A percentile compares a stretch with the other conserved stretches of the same genome.
phyloP scores from a whole-genome alignment of 2,329 filamentous ascomycete species.

The Claviceps capensis region DNA sequence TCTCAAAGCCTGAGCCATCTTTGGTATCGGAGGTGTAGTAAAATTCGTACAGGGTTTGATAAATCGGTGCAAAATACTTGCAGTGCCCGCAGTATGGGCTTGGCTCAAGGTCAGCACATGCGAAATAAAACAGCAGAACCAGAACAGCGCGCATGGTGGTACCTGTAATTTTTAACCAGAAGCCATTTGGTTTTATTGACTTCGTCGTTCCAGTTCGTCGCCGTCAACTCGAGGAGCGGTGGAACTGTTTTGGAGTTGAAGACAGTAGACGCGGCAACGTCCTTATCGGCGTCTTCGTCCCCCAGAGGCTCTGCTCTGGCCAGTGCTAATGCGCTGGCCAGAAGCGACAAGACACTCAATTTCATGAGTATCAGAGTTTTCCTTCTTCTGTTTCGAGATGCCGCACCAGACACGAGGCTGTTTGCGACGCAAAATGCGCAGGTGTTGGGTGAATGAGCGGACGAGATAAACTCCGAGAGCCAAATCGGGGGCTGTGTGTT shows the following conservation, averaged over 20 bases:
- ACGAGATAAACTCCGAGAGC: not conserved
- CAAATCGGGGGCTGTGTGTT: not conserved
- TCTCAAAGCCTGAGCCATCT: slow-evolving; percentile 49
- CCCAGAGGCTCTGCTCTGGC: slow-evolving; percentile 16
- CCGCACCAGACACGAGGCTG: not conserved
- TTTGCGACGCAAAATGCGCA: not conserved
- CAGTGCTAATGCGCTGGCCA: slow-evolving; percentile 28
- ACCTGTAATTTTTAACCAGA: slow-evolving; percentile 57
- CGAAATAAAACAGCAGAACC: slow-evolving; percentile 7
- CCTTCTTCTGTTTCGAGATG: slow-evolving; percentile 1
- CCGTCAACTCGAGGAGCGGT: slow-evolving; percentile 46
- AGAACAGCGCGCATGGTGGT: slow-evolving; percentile 5
- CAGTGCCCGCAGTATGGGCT: slow-evolving; percentile 60
- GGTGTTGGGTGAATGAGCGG: too few relatives aligned
- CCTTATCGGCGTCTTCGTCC: slow-evolving; percentile 22
- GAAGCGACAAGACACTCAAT: slow-evolving; percentile 27
- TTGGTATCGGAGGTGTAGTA: slow-evolving; percentile 77
- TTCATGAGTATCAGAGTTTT: slow-evolving; percentile 16
- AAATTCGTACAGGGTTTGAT: slow-evolving; percentile 88
- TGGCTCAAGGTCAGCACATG: slow-evolving; percentile 10
- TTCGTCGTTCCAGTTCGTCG: slow-evolving; percentile 42
- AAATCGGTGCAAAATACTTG: slow-evolving; percentile 64
- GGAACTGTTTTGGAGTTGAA: slow-evolving; percentile 58
- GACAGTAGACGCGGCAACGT: slow-evolving; percentile 28
- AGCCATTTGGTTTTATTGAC: slow-evolving; percentile 39